Evolutionary conservation across 768 basidiomycete genomes (phyloP).

Genomic region (Mycena galopus): DNA sequence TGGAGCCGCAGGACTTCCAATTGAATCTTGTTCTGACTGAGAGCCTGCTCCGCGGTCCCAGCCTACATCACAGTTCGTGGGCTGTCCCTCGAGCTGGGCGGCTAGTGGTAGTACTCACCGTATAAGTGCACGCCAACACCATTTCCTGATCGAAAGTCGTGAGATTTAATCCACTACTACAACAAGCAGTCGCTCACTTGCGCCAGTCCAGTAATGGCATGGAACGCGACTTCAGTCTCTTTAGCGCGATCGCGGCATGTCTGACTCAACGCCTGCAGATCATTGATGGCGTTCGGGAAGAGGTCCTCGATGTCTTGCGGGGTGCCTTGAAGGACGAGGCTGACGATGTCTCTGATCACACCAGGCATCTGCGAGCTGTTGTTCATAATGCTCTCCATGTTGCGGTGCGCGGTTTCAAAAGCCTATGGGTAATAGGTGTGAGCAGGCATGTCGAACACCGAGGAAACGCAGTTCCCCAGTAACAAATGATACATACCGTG

Average conservation of each 20-base stretch:
- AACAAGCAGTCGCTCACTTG: not conserved
- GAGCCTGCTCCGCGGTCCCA: not conserved
- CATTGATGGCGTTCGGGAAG: not conserved
- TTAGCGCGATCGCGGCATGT: not conserved
- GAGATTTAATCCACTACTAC: not conserved
- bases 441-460: not conserved
- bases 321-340: not conserved
- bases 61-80: too few relatives aligned
- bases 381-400: not conserved
- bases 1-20: not conserved
- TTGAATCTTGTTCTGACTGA: slow-evolving; percentile 9
- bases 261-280: not conserved
- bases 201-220: not conserved
- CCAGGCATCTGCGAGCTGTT: not conserved
- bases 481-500: not conserved
- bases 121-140: slow-evolving; percentile 3
- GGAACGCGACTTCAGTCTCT: not conserved
- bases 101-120: too few relatives aligned
- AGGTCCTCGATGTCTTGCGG: not conserved
- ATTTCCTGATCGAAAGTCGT: not conserved
- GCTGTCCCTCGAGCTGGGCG: too few relatives aligned
- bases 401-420: not conserved
- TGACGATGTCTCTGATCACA: not conserved
- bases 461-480: not conserved
- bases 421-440: not conserved